Evolutionary conservation across 345 rosid species (phyloP).

Genomic region (Eucalyptus marginata): DNA sequence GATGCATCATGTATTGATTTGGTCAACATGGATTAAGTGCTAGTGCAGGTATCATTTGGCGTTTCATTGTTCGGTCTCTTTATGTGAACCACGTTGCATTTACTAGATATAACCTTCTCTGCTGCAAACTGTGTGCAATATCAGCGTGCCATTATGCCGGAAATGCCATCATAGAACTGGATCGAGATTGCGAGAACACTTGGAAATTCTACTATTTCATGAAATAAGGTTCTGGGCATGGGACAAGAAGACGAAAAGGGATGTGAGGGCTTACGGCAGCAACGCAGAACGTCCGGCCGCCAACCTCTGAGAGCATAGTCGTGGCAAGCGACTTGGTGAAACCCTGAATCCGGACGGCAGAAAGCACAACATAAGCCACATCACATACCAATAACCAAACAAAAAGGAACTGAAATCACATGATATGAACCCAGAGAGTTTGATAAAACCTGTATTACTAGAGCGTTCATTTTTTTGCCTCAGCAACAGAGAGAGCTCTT

Average conservation of each 20-base stretch:
- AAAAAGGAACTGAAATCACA: background rate
- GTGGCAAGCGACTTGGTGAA: constrained; percentile 89
- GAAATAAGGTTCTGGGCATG: background rate
- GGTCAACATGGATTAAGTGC: background rate
- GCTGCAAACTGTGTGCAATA: background rate
- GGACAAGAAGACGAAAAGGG: background rate
- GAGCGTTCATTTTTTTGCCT: background rate
- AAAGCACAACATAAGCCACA: background rate
- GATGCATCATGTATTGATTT: background rate
- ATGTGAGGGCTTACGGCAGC: constrained; percentile 49
- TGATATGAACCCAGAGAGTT: background rate
- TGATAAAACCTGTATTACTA: background rate
- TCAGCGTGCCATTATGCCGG: background rate
- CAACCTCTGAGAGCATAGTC: constrained; percentile 90
- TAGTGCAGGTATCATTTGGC: background rate
- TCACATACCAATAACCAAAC: background rate
- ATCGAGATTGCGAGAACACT: background rate
- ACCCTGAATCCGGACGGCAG: constrained; percentile 22
- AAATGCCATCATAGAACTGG: background rate
- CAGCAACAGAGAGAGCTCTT: background rate
- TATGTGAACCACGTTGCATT: background rate
- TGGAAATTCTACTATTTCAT: background rate
- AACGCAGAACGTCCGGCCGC: constrained; percentile 92
- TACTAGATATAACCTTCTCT: background rate
- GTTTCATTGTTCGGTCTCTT: background rate